Evolutionary conservation across 2,329 filamentous ascomycete species (phyloP), one percentile per base, ranked within the genome.

Genomic region (Aureobasidium lini): DNA sequence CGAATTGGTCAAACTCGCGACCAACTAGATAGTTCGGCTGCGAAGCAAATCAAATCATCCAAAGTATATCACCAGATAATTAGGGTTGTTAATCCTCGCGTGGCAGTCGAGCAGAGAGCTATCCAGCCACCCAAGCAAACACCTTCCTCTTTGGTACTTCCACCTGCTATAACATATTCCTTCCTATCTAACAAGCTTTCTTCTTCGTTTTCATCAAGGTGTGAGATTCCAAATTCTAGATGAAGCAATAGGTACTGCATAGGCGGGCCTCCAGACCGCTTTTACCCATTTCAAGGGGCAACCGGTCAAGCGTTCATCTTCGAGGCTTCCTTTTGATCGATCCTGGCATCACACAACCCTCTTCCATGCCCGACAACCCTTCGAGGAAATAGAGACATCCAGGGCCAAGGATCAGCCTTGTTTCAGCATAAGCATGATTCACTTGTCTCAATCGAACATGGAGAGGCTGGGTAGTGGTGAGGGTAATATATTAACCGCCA

Each of bases 401-500:
- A 42, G n/a, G 4, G 18, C 16, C 16, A 50, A 18, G 3, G 39
- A 31, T 16, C 29, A 56, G 52, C 39, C 52, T 28, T 44, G 52
- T 56, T 56, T 56, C 52, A 56, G 39, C 40, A 44, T 56, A 53
- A 53, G 49, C 49, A 53, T 42, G 16, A 53, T 13, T 10, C n/a
- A 53, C n/a, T 32, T 53, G 49, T 53, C 37, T 53, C 49, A 31
- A 42, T 53, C 2, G n/a, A 32, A 18, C 28, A 2, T 42, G 15
- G 37, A 53, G 52, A 53, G 49, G 49, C 37, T 53, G 49, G 36
- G 40, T 28, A 39, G 16, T 31, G 53, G 15, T 57, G 53, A 57
- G 53, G 23, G 53, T 44, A 44, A 44, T 32, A 49, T 58, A 34
- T 58, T 58, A 58, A 58, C 54, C 43, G 54, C 43, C 54, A 49